These are phyloP conservation scores for Raddia distichophylla DNA, from an alignment of 176 grass and related monocot genomes.

Conservation along the genomic window DNA sequence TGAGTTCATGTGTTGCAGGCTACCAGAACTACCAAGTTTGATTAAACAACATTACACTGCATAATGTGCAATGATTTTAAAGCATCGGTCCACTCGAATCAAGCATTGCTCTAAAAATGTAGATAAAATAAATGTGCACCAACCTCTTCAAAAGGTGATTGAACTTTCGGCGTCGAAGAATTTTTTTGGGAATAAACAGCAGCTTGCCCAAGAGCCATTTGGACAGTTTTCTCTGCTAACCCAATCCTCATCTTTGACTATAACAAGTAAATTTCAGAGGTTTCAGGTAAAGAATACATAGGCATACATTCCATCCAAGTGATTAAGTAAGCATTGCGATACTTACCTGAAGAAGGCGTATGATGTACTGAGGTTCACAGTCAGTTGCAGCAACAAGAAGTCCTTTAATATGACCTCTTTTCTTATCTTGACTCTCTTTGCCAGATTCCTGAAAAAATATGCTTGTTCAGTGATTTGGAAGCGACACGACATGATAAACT, in stretches of 20 bases:
- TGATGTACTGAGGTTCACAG: conserved; percentile 96
- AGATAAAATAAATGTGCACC: conserved; percentile 17
- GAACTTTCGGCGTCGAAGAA: conserved; percentile 48
- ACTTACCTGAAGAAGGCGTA: conserved; percentile 90
- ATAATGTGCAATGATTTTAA: neutral
- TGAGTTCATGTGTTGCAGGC: neutral
- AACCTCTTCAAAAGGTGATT: conserved; percentile 91
- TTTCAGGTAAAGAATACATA: conserved; percentile 26
- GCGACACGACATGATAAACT: neutral
- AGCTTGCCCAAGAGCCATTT: conserved; percentile 89
- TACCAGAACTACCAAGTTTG: neutral
- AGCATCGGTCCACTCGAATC: no score
- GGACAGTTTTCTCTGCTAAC: conserved; percentile 96
- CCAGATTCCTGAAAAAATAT: conserved; percentile 70
- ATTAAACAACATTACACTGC: neutral
- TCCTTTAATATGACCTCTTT: conserved; percentile 94
- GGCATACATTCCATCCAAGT: neutral
- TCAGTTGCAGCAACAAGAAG: conserved; percentile 96
- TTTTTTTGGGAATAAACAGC: conserved; percentile 68
- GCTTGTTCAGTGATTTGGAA: conserved; percentile 19
- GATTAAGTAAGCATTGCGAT: conserved; percentile 22
- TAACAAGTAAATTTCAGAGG: conserved; percentile 40
- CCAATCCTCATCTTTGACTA: conserved; percentile 99
- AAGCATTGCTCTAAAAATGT: neutral
- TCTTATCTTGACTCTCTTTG: conserved; percentile 99